A percentile compares a stretch with the other conserved stretches of the same genome.
phyloP scores from a whole-genome alignment of 768 basidiomycete species.

The Boletellus emodensis region DNA sequence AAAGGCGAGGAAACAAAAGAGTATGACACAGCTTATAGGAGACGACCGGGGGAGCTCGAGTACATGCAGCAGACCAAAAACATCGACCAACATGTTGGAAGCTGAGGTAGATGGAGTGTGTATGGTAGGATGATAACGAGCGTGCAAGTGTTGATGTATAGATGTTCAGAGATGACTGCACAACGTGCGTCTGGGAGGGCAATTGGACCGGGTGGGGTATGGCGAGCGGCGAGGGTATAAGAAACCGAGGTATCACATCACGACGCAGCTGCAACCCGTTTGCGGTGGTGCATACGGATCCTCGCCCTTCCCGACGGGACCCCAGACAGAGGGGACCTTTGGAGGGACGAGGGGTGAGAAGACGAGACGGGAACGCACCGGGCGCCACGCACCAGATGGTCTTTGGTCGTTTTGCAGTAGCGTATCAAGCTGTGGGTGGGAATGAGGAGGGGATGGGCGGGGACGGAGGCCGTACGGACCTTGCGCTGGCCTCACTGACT shows the following conservation, averaged over 20 bases:
- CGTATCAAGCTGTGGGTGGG: constrained; percentile 60
- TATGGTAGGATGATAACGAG: constrained; percentile 30
- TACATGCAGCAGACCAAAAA: constrained; percentile 26
- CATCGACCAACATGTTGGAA: constrained; percentile 27
- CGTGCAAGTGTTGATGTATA: constrained; percentile 19
- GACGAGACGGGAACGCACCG: neutral
- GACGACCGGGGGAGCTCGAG: constrained; percentile 8
- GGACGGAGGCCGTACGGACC: too few species aligned
- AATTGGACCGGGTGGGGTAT: constrained; percentile 26
- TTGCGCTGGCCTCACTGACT: constrained; percentile 88
- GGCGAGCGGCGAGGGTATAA: constrained; percentile 32
- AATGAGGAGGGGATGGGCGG: neutral
- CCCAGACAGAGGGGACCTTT: constrained; percentile 93
- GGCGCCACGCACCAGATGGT: constrained; percentile 64
- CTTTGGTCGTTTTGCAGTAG: constrained; percentile 91
- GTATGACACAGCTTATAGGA: constrained; percentile 1
- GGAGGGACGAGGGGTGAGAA: neutral
- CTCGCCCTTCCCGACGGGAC: constrained; percentile 81
- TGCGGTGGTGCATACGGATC: constrained; percentile 90
- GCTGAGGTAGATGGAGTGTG: constrained; percentile 15
- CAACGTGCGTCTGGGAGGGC: constrained; percentile 9
- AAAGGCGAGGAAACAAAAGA: neutral
- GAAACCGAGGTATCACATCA: constrained; percentile 53
- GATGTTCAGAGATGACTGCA: constrained; percentile 21
- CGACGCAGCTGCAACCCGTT: constrained; percentile 63